Conservation (phyloP, 1,139 yeast species). For the Magnusiomyces sp. region DNA sequence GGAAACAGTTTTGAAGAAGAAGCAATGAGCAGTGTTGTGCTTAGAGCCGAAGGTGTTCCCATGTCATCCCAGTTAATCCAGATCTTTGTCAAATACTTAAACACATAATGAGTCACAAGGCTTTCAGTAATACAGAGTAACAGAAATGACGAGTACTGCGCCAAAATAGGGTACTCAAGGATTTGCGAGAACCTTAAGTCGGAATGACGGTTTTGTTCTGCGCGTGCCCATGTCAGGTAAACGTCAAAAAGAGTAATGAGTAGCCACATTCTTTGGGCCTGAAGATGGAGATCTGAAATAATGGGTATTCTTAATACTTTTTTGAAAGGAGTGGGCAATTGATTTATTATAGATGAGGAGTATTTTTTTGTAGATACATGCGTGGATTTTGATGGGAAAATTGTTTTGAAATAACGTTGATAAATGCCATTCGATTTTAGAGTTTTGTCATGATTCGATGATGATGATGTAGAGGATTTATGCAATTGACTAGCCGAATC, state of each 20-base stretch:
- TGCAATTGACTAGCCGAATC: too few relatives aligned
- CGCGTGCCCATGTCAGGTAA: conserved; percentile 85
- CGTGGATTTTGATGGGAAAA: background rate
- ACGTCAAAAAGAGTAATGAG: conserved; percentile 79
- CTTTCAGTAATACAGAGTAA: conserved; percentile 55
- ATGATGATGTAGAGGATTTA: background rate
- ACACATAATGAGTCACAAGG: conserved; percentile 41
- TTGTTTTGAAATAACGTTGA: background rate
- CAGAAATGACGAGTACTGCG: conserved; percentile 64
- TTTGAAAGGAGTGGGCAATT: background rate
- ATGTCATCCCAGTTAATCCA: conserved; percentile 36
- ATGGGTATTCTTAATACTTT: background rate
- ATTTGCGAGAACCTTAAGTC: conserved; percentile 12
- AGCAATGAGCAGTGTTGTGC: conserved; percentile 65
- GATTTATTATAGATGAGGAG: background rate
- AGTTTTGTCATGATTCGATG: background rate
- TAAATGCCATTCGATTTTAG: background rate
- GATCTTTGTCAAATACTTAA: conserved; percentile 38
- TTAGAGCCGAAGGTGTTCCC: conserved; percentile 30
- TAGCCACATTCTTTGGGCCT: conserved; percentile 43
- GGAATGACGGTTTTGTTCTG: conserved; percentile 42
- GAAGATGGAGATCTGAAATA: conserved; percentile 20
- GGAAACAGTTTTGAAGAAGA: conserved; percentile 79
- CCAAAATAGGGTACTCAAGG: conserved; percentile 36
- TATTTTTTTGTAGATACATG: background rate